Conservation (phyloP, 2,329 filamentous ascomycete genomes). For the Trichoderma oligosporum region DNA sequence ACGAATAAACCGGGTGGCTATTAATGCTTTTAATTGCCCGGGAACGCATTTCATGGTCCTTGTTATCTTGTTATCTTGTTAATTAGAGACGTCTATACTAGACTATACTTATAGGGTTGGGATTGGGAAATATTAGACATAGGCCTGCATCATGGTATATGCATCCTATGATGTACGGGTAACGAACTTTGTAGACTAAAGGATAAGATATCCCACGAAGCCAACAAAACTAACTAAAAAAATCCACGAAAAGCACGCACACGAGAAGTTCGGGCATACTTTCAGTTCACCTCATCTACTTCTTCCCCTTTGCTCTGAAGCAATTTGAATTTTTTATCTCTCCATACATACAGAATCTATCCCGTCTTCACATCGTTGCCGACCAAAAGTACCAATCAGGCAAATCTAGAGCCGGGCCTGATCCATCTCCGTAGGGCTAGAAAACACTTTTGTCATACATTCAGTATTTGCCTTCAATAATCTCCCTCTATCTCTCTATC, state of each 20-base stretch:
- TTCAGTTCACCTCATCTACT: too few relatives aligned
- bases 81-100: too few relatives aligned
- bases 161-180: too few relatives aligned
- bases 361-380: background rate
- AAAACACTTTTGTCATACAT: background rate
- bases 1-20: too few relatives aligned
- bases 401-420: background rate
- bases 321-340: background rate
- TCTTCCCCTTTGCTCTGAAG: background rate
- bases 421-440: background rate
- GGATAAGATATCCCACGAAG: background rate
- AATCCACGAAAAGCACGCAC: background rate
- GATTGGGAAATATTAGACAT: background rate
- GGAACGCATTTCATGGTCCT: too few relatives aligned
- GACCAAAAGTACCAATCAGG: background rate
- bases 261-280: background rate
- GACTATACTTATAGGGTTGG: too few relatives aligned
- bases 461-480: background rate
- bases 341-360: conserved; percentile 3
- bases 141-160: background rate
- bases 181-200: background rate
- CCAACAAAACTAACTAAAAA: background rate
- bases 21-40: too few relatives aligned
- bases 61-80: too few relatives aligned
- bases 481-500: background rate